Percentiles rank a stretch among this genome's conserved stretches.
phyloP scores from a whole-genome alignment of 2,329 filamentous ascomycete species.

The Zalaria obscura region DNA sequence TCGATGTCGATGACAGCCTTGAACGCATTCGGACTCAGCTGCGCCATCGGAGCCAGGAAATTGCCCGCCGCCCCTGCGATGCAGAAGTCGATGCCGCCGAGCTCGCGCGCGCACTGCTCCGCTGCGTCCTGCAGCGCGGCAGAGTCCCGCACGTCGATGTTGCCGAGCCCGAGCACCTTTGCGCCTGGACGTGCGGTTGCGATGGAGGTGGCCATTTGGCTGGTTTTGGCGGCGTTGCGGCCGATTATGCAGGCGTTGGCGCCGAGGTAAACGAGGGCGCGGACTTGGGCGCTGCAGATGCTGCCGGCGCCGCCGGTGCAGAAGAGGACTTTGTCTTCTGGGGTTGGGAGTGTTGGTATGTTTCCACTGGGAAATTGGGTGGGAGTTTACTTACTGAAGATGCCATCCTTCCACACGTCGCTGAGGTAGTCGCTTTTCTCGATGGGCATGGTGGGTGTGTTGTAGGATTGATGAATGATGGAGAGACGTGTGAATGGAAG shows the following conservation, averaged over 20 bases:
- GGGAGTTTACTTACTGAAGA: constrained; percentile 53
- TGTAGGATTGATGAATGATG: background rate
- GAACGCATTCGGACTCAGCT: constrained; percentile 78
- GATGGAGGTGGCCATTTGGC: constrained; percentile 66
- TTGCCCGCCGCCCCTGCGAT: constrained; percentile 95
- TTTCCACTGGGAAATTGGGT: background rate
- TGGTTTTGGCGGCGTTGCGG: constrained; percentile 78
- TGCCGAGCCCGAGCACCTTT: constrained; percentile 76
- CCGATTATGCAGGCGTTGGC: constrained; percentile 91
- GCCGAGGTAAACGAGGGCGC: constrained; percentile 79
- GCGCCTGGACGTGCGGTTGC: constrained; percentile 63
- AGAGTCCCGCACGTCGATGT: constrained; percentile 50
- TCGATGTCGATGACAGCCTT: constrained; percentile 95
- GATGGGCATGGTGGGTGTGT: constrained; percentile 45
- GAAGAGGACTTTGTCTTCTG: constrained; percentile 80
- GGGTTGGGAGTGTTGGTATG: background rate
- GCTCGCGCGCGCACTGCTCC: constrained; percentile 73
- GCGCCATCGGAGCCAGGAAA: constrained; percentile 75
- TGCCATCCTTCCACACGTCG: constrained; percentile 70
- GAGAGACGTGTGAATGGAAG: background rate
- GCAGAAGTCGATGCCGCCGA: constrained; percentile 82
- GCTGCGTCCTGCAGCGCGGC: constrained; percentile 54
- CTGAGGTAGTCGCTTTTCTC: constrained; percentile 65
- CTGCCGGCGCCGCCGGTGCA: constrained; percentile 88
- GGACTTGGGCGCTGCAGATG: constrained; percentile 88